A percentile compares a stretch with the other conserved stretches of the same genome.
Conservation (phyloP, 106 monocot species). For the Dactylorhiza incarnata region DNA sequence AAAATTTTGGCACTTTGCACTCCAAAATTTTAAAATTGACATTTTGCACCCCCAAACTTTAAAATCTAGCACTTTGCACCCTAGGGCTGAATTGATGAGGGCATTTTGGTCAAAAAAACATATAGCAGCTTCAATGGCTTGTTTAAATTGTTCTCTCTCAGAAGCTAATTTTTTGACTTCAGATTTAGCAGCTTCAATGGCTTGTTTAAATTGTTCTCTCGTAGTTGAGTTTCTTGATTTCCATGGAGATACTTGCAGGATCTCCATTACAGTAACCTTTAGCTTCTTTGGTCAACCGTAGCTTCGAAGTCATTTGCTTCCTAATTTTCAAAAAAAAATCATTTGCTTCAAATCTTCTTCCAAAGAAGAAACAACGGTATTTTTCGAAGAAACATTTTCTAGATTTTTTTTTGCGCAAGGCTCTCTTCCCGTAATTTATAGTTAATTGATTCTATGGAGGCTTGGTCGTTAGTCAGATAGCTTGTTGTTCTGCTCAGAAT, state of each 20-base stretch:
- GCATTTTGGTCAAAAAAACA: too few species aligned
- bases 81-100: too few species aligned
- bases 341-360: conserved; percentile 65
- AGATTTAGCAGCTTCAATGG: conserved; percentile 35
- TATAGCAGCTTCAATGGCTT: conserved; percentile 35
- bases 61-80: too few species aligned
- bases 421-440: conserved; percentile 50
- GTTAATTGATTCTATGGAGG: conserved; percentile 43
- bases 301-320: too few species aligned
- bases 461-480: conserved; percentile 42
- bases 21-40: too few species aligned
- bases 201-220: conserved; percentile 47
- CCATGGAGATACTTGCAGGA: conserved; percentile 27
- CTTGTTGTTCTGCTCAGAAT: conserved; percentile 57
- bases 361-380: conserved; percentile 31
- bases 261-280: conserved; percentile 15
- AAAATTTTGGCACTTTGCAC: too few species aligned
- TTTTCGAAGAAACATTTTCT: conserved; percentile 52
- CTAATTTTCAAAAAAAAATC: too few species aligned
- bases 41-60: too few species aligned
- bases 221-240: conserved; percentile 60
- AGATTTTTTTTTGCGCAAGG: conserved; percentile 35
- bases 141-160: conserved; percentile 56
- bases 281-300: conserved; percentile 30
- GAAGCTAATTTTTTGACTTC: conserved; percentile 43